Evolutionary conservation across 1,284 basidiomycete genomes (phyloP), one percentile per base, ranked within the genome.

Genomic region (Cutaneotrichosporon daszewskae): DNA sequence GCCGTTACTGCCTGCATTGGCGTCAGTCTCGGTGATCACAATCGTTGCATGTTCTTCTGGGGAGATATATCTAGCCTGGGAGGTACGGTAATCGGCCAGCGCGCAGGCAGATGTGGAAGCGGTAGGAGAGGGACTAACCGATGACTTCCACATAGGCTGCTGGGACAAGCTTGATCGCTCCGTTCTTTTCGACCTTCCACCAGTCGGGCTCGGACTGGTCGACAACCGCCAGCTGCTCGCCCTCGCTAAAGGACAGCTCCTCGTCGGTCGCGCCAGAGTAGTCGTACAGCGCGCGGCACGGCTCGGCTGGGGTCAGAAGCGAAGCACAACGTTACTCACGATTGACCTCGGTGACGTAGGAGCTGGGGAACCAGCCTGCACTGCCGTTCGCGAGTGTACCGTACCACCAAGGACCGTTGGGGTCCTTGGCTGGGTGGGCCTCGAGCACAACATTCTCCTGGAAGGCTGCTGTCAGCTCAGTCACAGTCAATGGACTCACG

Each of bases 111-210:
- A 35, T 39, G n/a, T n/a, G 48, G 45, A 34, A 40, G 36, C 32
- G 43, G 40, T 40, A n/a, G 20, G 77, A 76, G 74, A 56, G 49
- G 54, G 51, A 37, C 45, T 49, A 72, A 64, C 43, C 42, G 70
- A 37, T 64, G 58, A 84, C 68, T 69, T 92, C 85, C 64, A 96
- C 69, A 65, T 94, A 95, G 16, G 83, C 80, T 31, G 88, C 87
- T 35, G 91, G 91, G 4, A 91, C 87, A 60, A 91, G 82, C 72
- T 85, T 85, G 47, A 92, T 81, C 48, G 82, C 71, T 26, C 89
- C 89, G 44, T 78, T 79, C 63, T 80, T 79, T 72, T 92, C 89
- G 26, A 83, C 84, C 74, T 91, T 94, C 86, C 87, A 95, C 91
- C 91, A 96, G 62, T 88, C 86, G 38, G 74, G 75, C 55, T 92